Conservation (phyloP, 2,329 filamentous ascomycete species). For the Teratosphaeria viscida region DNA sequence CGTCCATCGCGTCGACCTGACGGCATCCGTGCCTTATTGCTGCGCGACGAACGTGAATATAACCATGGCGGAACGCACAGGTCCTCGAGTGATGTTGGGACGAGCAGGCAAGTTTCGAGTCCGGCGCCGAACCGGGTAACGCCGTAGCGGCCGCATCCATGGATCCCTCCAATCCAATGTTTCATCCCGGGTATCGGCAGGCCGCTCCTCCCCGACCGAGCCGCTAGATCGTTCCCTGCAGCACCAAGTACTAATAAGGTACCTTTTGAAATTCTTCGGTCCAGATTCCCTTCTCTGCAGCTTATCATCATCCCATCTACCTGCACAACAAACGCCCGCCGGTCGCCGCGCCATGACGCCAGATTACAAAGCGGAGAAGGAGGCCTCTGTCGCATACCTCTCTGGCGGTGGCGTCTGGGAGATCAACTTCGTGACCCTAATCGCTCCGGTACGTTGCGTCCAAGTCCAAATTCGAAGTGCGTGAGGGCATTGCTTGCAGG, state of each 20-base stretch:
- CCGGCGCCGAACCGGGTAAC: no score
- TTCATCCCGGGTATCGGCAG: no score
- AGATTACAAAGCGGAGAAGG: conserved; percentile 83
- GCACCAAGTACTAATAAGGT: no score
- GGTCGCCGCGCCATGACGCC: conserved; percentile 16
- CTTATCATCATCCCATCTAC: not conserved
- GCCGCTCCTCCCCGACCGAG: not conserved
- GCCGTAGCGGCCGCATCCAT: no score
- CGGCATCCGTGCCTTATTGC: no score
- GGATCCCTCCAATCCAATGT: no score
- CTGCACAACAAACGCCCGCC: not conserved
- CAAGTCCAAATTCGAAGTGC: conserved; percentile 1
- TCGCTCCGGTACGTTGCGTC: conserved; percentile 60
- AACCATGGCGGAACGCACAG: no score
- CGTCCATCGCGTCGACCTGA: no score
- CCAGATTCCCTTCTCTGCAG: not conserved
- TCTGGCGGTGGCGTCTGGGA: conserved; percentile 73
- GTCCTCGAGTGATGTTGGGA: no score
- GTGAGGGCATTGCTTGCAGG: conserved; percentile 2
- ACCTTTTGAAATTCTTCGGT: not conserved
- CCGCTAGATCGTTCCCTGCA: not conserved
- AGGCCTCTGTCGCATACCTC: conserved; percentile 88
- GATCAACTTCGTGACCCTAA: conserved; percentile 75
- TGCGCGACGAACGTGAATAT: no score
- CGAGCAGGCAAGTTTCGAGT: no score